Evolutionary conservation across 2,329 filamentous ascomycete genomes (phyloP).

Genomic region (Lachnellula occidentalis): DNA sequence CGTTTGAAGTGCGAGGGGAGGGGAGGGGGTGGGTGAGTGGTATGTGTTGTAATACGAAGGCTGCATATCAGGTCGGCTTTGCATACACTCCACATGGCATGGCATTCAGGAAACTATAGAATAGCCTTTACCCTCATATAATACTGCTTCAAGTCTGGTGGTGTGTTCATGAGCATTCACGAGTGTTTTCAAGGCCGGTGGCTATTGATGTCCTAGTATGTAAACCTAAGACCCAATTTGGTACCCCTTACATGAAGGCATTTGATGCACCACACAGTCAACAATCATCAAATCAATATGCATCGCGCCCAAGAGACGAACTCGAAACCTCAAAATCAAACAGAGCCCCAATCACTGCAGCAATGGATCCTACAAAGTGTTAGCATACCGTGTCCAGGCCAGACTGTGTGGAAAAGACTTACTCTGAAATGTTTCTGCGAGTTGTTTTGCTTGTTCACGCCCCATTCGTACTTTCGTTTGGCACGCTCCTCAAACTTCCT

Average conservation of each 20-base stretch:
- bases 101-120: too few species aligned
- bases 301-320: not conserved
- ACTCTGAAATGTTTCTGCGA: slow-evolving; percentile 60
- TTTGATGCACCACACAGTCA: not conserved
- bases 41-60: too few species aligned
- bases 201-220: not conserved
- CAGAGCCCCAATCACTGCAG: slow-evolving; percentile 17
- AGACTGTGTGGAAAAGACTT: slow-evolving; percentile 28
- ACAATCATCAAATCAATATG: not conserved
- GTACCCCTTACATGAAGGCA: not conserved
- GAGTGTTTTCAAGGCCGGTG: too few species aligned
- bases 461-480: slow-evolving; percentile 59
- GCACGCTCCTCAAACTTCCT: slow-evolving; percentile 59
- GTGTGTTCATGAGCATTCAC: too few species aligned
- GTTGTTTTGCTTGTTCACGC: slow-evolving; percentile 69
- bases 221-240: not conserved
- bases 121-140: too few species aligned
- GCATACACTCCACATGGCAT: too few species aligned
- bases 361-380: slow-evolving; percentile 30
- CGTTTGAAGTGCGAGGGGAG: not conserved
- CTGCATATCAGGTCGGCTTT: too few species aligned
- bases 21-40: too few species aligned
- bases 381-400: slow-evolving; percentile 12
- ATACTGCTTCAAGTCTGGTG: too few species aligned
- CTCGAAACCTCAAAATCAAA: not conserved